Evolutionary conservation across 2,329 filamentous ascomycete genomes (phyloP).

Genomic region (Pestalotiopsis sp.): DNA sequence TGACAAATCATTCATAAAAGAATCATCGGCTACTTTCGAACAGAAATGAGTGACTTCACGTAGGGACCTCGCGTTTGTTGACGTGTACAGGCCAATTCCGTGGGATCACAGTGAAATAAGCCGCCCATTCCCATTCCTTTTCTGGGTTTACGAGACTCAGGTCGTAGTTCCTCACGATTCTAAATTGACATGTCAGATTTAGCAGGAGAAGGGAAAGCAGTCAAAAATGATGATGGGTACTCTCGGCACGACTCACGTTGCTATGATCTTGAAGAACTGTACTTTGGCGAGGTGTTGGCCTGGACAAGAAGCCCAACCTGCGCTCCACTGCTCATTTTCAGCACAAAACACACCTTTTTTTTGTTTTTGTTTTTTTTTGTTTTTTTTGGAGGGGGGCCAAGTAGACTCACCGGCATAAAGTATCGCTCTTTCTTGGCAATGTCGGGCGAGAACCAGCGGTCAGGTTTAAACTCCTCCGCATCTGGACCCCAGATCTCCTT

Average conservation of each 20-base stretch:
- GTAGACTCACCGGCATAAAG: slow-evolving; percentile 22
- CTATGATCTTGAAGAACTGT: slow-evolving; percentile 20
- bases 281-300: slow-evolving; percentile 21
- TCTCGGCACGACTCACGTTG: slow-evolving; percentile 15
- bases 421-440: slow-evolving; percentile 19
- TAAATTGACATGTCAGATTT: too few relatives aligned
- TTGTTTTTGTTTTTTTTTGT: too few relatives aligned
- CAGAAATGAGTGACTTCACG: too few relatives aligned
- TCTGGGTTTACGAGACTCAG: slow-evolving; percentile 17
- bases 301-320: slow-evolving; percentile 14
- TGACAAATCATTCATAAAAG: too few relatives aligned
- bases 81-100: slow-evolving; percentile 19
- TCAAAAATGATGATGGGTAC: too few relatives aligned
- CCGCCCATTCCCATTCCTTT: slow-evolving; percentile 20
- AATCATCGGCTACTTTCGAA: too few relatives aligned
- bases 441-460: slow-evolving; percentile 23
- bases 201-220: too few relatives aligned
- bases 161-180: slow-evolving; percentile 20
- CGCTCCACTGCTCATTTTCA: background rate
- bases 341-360: too few relatives aligned
- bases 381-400: too few relatives aligned
- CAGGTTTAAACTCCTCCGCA: slow-evolving; percentile 23
- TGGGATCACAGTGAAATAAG: slow-evolving; percentile 19
- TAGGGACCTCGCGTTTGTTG: background rate
- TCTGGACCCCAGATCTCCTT: slow-evolving; percentile 24